These are phyloP conservation scores for Geranium brycei DNA, from an alignment of 345 rosid species.

Conservation along the genomic window DNA sequence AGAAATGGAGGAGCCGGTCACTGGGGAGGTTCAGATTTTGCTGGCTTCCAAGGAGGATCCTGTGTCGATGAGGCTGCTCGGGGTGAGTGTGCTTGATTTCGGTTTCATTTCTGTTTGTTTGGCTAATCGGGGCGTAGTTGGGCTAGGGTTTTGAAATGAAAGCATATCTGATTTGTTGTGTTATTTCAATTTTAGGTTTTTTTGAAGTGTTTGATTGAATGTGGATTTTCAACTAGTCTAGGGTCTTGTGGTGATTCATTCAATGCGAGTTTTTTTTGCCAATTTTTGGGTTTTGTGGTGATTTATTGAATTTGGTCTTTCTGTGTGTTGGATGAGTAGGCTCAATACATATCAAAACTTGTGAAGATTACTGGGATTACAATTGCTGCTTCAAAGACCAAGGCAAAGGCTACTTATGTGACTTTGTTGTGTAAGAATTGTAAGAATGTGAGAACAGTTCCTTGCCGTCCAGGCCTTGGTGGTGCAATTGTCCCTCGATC, in stretches of 20 bases:
- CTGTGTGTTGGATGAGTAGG: conserved; percentile 28
- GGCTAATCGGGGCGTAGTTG: background rate
- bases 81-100: conserved; percentile 29
- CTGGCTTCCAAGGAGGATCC: conserved; percentile 77
- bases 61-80: conserved; percentile 66
- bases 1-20: conserved; percentile 68
- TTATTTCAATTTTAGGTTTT: background rate
- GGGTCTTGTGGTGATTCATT: too few species aligned
- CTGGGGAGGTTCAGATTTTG: conserved; percentile 61
- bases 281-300: background rate
- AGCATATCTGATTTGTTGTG: background rate
- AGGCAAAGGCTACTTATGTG: conserved; percentile 87
- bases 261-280: too few species aligned
- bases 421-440: conserved; percentile 81
- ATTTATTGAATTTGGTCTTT: background rate
- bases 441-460: conserved; percentile 53
- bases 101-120: background rate
- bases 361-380: conserved; percentile 85
- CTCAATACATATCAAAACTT: conserved; percentile 72
- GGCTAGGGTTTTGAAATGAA: background rate
- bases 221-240: too few species aligned
- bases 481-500: conserved; percentile 94
- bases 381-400: conserved; percentile 88
- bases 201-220: background rate
- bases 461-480: conserved; percentile 93